A percentile compares a stretch with the other conserved stretches of the same genome.
These are phyloP conservation scores for Hansenula sp. DNA, from an alignment of 1,139 yeast species.

Conservation along the genomic window DNA sequence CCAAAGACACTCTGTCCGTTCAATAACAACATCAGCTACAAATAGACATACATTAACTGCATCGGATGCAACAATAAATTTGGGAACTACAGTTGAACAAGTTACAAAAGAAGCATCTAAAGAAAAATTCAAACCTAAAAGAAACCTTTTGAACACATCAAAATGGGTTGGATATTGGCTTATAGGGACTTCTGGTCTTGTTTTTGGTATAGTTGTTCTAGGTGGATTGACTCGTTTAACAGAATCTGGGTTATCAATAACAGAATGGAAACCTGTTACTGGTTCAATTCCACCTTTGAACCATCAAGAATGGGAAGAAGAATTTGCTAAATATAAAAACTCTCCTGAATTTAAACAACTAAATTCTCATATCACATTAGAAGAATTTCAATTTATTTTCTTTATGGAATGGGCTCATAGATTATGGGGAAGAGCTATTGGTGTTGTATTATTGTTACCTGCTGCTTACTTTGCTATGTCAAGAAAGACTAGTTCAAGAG, in stretches of 20 bases:
- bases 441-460: slow-evolving; percentile 77
- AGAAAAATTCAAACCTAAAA: slow-evolving; percentile 5
- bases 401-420: slow-evolving; percentile 98
- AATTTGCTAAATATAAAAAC: slow-evolving; percentile 72
- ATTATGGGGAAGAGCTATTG: slow-evolving; percentile 87
- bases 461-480: slow-evolving; percentile 74
- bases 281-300: slow-evolving; percentile 87
- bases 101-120: background rate
- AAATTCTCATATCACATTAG: slow-evolving; percentile 85
- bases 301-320: slow-evolving; percentile 78
- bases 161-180: slow-evolving; percentile 82
- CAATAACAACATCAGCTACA: slow-evolving; percentile 5
- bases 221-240: slow-evolving; percentile 96
- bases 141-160: slow-evolving; percentile 26
- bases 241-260: slow-evolving; percentile 91
- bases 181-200: slow-evolving; percentile 83
- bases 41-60: slow-evolving; percentile 7
- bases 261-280: slow-evolving; percentile 98
- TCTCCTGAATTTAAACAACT: slow-evolving; percentile 91
- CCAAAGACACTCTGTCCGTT: slow-evolving; percentile 1
- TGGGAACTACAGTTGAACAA: background rate
- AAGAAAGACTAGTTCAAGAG: slow-evolving; percentile 62
- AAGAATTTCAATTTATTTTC: slow-evolving; percentile 92
- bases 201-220: slow-evolving; percentile 91
- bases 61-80: slow-evolving; percentile 1